Percentiles rank a stretch among this genome's conserved stretches.
Evolutionary conservation across 495 filamentous ascomycete species (phyloP).

Genomic region (Lasiosphaeria ovina): DNA sequence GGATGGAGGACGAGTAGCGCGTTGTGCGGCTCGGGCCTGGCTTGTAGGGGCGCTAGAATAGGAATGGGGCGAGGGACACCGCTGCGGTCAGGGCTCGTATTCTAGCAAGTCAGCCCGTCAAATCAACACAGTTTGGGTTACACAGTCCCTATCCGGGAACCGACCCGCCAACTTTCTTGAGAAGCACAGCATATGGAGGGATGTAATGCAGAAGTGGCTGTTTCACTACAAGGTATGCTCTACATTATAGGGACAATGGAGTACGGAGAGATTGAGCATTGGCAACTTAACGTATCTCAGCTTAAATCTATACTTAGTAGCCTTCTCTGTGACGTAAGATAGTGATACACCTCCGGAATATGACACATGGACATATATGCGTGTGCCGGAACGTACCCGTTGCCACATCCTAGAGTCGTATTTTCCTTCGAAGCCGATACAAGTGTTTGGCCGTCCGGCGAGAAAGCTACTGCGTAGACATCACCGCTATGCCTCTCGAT

Average conservation of each 20-base stretch:
- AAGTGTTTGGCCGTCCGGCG: not conserved
- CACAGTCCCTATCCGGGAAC: no score
- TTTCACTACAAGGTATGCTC: no score
- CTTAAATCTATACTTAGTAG: not conserved
- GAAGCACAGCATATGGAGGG: no score
- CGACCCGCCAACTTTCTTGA: no score
- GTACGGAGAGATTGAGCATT: no score
- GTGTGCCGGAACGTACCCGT: not conserved
- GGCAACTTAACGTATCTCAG: not conserved
- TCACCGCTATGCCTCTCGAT: not conserved
- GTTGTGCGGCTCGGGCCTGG: not conserved
- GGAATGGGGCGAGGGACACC: not conserved
- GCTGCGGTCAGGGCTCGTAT: not conserved
- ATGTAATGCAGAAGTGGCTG: no score
- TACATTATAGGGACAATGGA: no score
- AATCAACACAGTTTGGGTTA: no score
- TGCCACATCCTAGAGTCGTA: not conserved
- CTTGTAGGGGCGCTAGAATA: not conserved
- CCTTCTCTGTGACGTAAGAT: not conserved
- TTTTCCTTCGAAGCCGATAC: not conserved
- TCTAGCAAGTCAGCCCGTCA: no score
- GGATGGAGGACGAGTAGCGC: slow-evolving; percentile 1
- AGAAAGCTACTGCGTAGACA: not conserved
- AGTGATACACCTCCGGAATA: not conserved
- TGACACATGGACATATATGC: not conserved